Conservation (phyloP, 2,329 filamentous ascomycete species). For the Sarocladiaceae sp. region DNA sequence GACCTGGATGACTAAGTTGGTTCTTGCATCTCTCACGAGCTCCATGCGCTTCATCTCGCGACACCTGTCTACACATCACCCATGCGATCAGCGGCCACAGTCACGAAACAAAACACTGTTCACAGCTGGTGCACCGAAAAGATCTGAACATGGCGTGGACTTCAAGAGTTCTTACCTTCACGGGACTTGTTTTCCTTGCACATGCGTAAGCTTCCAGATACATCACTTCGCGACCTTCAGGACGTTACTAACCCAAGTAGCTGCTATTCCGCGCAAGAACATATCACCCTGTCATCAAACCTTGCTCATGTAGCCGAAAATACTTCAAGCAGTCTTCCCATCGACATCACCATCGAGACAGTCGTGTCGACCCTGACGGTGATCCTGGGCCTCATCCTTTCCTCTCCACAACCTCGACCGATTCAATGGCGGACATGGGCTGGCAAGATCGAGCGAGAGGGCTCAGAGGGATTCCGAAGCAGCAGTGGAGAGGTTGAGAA, state of each 20-base stretch:
- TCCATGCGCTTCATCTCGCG: too few relatives aligned
- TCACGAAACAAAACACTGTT: too few relatives aligned
- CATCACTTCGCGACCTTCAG: slow-evolving; percentile 5
- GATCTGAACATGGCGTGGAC: slow-evolving; percentile 5
- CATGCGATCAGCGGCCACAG: too few relatives aligned
- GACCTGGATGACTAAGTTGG: too few relatives aligned
- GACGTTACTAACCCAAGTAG: slow-evolving; percentile 41
- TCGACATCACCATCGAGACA: slow-evolving; percentile 86
- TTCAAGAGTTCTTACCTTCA: slow-evolving; percentile 61
- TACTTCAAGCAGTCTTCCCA: slow-evolving; percentile 53
- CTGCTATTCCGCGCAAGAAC: slow-evolving; percentile 94
- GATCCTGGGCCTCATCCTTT: slow-evolving; percentile 76
- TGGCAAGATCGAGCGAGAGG: slow-evolving; percentile 77
- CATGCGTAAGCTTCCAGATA: slow-evolving; percentile 68
- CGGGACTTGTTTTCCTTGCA: slow-evolving; percentile 74
- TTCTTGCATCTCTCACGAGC: too few relatives aligned
- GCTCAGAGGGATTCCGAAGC: slow-evolving; percentile 52
- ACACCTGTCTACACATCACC: too few relatives aligned
- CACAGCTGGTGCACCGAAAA: not conserved
- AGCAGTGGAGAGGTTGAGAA: slow-evolving; percentile 63
- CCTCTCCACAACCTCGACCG: slow-evolving; percentile 73
- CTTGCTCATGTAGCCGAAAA: slow-evolving; percentile 40
- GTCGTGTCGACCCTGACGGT: slow-evolving; percentile 75
- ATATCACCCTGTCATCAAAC: slow-evolving; percentile 67
- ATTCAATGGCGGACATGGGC: slow-evolving; percentile 82